Evolutionary conservation across 2,329 filamentous ascomycete genomes (phyloP).

Genomic region (Fusarium burgessii): DNA sequence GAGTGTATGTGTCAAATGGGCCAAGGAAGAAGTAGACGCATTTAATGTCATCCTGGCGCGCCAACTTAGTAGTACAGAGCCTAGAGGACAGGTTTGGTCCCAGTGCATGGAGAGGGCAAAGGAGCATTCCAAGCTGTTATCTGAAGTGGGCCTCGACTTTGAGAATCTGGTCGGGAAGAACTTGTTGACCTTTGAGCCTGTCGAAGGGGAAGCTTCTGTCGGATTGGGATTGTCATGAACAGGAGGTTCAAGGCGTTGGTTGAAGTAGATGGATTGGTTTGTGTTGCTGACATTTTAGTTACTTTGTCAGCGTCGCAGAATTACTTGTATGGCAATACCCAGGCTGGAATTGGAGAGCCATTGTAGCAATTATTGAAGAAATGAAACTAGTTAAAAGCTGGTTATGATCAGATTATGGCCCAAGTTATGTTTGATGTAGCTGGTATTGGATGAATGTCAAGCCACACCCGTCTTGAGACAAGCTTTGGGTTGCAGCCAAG

Average conservation of each 20-base stretch:
- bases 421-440: neutral
- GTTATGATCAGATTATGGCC: constrained; percentile 6
- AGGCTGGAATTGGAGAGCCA: constrained; percentile 27
- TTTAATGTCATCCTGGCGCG: constrained; percentile 87
- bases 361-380: constrained; percentile 4
- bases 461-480: constrained; percentile 29
- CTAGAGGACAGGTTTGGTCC: constrained; percentile 79
- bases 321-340: constrained; percentile 15
- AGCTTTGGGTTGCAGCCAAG: constrained; percentile 12
- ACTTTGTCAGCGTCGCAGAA: constrained; percentile 25
- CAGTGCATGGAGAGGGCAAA: constrained; percentile 86
- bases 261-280: constrained; percentile 3
- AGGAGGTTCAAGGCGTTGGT: constrained; percentile 1
- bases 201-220: constrained; percentile 34
- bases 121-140: constrained; percentile 82
- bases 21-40: constrained; percentile 91
- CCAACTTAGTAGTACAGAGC: constrained; percentile 88
- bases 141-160: constrained; percentile 92
- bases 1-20: constrained; percentile 97
- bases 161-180: constrained; percentile 79
- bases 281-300: constrained; percentile 31
- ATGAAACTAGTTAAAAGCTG: constrained; percentile 7
- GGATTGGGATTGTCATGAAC: constrained; percentile 50
- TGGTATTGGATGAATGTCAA: neutral
- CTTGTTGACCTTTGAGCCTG: constrained; percentile 48